A percentile compares a stretch with the other conserved stretches of the same genome.
Conservation (phyloP, 352 stramenopile species). For the Pythium brassicae region DNA sequence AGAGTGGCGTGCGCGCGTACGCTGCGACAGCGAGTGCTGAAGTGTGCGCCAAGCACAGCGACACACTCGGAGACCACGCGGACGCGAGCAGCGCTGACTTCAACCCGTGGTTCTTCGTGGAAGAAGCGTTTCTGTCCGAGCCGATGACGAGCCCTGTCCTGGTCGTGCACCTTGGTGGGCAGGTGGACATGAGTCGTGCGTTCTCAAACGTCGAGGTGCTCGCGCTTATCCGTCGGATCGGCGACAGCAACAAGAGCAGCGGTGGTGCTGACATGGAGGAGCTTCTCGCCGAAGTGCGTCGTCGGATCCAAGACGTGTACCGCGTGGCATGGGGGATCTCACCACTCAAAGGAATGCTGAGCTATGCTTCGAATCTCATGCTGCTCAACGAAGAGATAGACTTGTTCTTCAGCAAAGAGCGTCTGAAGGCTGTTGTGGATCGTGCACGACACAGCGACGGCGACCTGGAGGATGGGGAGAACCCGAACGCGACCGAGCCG, state of each 20-base stretch:
- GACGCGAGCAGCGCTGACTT: constrained; percentile 28
- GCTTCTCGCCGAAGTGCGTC: constrained; percentile 23
- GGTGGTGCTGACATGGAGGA: not conserved
- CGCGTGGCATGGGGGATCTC: constrained; percentile 49
- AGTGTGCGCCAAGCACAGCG: constrained; percentile 25
- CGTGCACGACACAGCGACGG: not conserved
- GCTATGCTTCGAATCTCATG: constrained; percentile 63
- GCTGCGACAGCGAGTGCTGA: constrained; percentile 27
- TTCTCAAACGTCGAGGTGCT: constrained; percentile 41
- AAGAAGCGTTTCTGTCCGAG: constrained; percentile 44
- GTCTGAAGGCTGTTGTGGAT: constrained; percentile 8
- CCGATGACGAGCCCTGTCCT: constrained; percentile 47
- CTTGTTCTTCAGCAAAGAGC: constrained; percentile 45
- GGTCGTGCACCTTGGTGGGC: constrained; percentile 50
- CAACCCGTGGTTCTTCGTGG: constrained; percentile 68
- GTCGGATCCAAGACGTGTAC: constrained; percentile 72
- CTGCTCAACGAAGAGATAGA: constrained; percentile 52
- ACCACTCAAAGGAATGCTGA: constrained; percentile 39
- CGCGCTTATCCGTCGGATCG: constrained; percentile 17
- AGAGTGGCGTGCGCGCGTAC: constrained; percentile 29
- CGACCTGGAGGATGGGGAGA: not conserved
- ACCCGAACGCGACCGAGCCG: not conserved
- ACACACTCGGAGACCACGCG: constrained; percentile 31
- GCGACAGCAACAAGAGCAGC: not conserved
- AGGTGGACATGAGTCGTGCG: constrained; percentile 46